Base-by-base conservation (phyloP, 2,329 filamentous ascomycete species). In the Purpureocillium lavendulum region DNA sequence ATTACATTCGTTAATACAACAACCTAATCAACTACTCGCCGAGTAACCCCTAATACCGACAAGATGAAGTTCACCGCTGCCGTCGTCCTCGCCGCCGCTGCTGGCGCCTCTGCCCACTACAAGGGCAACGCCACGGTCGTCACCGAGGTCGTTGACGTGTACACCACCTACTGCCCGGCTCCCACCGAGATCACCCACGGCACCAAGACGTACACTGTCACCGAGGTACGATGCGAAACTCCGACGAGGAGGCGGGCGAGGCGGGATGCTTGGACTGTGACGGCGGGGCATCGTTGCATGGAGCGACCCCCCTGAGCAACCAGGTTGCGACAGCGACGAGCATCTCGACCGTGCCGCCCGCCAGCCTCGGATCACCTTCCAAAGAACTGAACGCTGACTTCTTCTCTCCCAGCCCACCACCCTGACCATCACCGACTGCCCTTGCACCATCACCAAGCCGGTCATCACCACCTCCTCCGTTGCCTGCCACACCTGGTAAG, bases 91-190 rank as follows among this genome's bases (percentile, higher is more conserved):
- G 71, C 72, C 54, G 66, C 70, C 61, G 69, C 61, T 57, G 64
- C 67, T 52, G 64, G 71, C 64, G 67, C 60, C 59, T 64, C 66
- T 55, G 70, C 69, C 40, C 35, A 46, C 47, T 47, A 45, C 45
- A 49, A 46, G 38, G 56, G 56, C 55, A 72, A 73, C 61, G 66
- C 67, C 50, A 69, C 66, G 58, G 75, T 75, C 45, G 71, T 70
- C 64, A 86, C 80, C 51, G 76, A 82, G 70, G 67, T 78, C 49
- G 74, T 86, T 48, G 79, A 77, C 42, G 63, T 67, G 42, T 76
- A 76, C 69, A 79, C 74, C 65, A 87, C 82, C 58, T 85, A 72
- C 77, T 87, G 84, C 77, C 81, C 83, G 16, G 69, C 57, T 50
- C 61, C 82, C 49, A 86, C 82, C 52, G 62, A 68, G 52, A 64